Evolutionary conservation across 306 rosid genomes (phyloP), one percentile per base, ranked within the genome.

Genomic region (Oxytropis ochrocephala): DNA sequence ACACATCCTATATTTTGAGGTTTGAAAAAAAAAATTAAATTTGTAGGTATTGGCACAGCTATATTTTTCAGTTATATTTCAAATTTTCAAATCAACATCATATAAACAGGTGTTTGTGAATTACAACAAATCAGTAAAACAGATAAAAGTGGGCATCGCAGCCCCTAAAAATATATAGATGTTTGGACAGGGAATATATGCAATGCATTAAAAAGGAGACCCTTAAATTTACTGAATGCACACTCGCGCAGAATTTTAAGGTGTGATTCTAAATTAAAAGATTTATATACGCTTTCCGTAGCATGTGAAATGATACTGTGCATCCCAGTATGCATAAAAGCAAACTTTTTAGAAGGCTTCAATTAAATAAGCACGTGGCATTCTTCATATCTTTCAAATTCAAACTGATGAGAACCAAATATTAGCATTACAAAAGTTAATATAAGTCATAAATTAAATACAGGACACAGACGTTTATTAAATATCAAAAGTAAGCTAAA

Each of bases 1-100:
- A 65, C 29, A 69, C 24, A 75, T 53, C 13, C 21, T 16, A 35
- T 65, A 43, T 55, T 69, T 68, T 39, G 42, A 47, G 46, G 35
- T 56, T 43, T 55, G 48, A 21, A 4, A 56, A 11, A 16, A 63
- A 11, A 16, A 63, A 13, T 19, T 54, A 54, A 60, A 56, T 64
- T 48, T 53, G 64, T 14, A 18, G 62, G 39, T 49, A 54, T 35
- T 6, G 36, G 39, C 41, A 52, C 33, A 30, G 69, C 12, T 38
- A 19, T 46, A 69, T 11, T 63, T 59, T 41, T 57, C 8, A n/a
- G 36, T 36, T 49, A 67, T 67, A 59, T 73, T 56, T 48, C 72
- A 73, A 58, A 51, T 50, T 73, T 56, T 48, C 72, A 73, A 58
- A 51, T 21, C 67, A 73, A 27, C 39, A 49, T 27, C 53, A 60